Evolutionary conservation across 1,139 yeast species (phyloP), one percentile per base, ranked within the genome.

Genomic region (Kazachstania sp.): DNA sequence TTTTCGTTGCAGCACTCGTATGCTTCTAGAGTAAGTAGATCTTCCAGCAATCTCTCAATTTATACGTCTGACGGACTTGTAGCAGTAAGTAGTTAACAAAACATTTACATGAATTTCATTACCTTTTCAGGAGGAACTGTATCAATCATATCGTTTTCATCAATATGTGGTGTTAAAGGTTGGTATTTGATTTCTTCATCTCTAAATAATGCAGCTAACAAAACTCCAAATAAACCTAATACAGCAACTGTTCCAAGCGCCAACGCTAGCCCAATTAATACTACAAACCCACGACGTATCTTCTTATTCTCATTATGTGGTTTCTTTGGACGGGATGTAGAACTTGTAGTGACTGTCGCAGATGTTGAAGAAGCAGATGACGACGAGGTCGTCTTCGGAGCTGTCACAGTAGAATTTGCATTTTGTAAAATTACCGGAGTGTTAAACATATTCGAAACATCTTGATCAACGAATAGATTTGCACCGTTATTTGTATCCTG

Each of bases 191-290:
- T 52, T 48, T 49, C 26, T 53, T 63, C 45, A 47, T 57, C 68
- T 68, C 66, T 68, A 58, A 72, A 71, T 64, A 68, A 56, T 70
- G 62, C 68, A 72, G 70, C 69, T 62, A 75, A 43, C 75, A 71
- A 43, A 72, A 70, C 60, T 75, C 85, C 88, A 39, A 79, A 63
- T 28, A 79, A 68, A 28, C 92, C 84, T 45, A 90, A 64, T 1
- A 86, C 62, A 11, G 82, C 71, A 42, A 90, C 78, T 2, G 96
- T 79, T 1, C 92, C 95, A 38, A 92, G 65, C 0, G 97, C 90
- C 60, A 92, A 77, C 0, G 97, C 97, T 49, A 88, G 74, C 0
- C 95, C 83, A 36, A 92, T 79, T 31, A 95, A 83, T 7, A 88
- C 95, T 18, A 90, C 88, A 62, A 81, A 86, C 1, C 97, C 97